Evolutionary conservation across 2,329 filamentous ascomycete genomes (phyloP).

Genomic region (Pseudogymnoascus verrucosus): DNA sequence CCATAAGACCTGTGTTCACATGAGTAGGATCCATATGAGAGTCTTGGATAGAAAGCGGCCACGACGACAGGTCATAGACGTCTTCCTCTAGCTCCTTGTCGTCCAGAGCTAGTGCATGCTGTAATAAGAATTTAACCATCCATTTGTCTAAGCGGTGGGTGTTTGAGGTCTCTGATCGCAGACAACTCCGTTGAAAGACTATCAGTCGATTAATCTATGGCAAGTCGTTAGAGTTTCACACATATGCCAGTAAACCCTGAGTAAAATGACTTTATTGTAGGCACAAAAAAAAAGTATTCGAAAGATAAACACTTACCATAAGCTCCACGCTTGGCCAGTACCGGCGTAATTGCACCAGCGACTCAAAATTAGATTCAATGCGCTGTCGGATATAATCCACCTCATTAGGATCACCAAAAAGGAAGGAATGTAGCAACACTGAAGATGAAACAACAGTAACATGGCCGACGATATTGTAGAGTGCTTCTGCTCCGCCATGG

Average conservation of each 20-base stretch:
- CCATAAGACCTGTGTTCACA: not conserved
- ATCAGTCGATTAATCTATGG: slow-evolving; percentile 12
- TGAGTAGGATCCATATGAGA: not conserved
- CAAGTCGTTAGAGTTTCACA: not conserved
- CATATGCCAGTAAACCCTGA: not conserved
- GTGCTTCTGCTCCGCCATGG: slow-evolving; percentile 23
- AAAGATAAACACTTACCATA: slow-evolving; percentile 12
- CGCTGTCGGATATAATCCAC: not conserved
- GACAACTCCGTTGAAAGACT: slow-evolving; percentile 14
- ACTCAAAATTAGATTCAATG: slow-evolving; percentile 15
- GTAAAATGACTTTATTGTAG: not conserved
- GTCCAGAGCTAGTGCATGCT: slow-evolving; percentile 14
- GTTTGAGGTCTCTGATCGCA: slow-evolving; percentile 9
- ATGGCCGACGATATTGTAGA: slow-evolving; percentile 29
- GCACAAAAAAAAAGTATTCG: not conserved
- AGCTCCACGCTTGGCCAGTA: slow-evolving; percentile 14
- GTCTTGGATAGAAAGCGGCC: not conserved
- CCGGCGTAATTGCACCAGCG: slow-evolving; percentile 13
- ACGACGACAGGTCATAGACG: not conserved
- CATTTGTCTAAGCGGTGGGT: slow-evolving; percentile 14
- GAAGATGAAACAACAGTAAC: slow-evolving; percentile 31
- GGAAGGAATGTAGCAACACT: slow-evolving; percentile 28
- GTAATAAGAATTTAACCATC: slow-evolving; percentile 16
- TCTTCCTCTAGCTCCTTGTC: slow-evolving; percentile 8
- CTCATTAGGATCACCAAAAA: slow-evolving; percentile 24